Base-by-base conservation (phyloP, 1,284 basidiomycete species). In the Sporisorium graminicola region DNA sequence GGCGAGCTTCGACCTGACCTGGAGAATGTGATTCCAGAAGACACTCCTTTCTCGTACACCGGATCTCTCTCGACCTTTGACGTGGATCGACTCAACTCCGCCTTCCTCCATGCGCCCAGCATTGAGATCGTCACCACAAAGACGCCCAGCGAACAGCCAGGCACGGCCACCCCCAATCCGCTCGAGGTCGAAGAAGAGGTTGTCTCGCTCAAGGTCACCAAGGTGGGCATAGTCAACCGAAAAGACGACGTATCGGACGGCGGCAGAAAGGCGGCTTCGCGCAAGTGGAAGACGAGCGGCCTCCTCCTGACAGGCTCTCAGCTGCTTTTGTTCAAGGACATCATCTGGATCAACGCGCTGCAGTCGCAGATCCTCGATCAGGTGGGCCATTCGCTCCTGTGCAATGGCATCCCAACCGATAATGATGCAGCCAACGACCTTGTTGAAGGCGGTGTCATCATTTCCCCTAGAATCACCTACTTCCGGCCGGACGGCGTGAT, bases 281-380 rank as follows among this genome's bases (percentile, higher is more conserved):
- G 93, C 52, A 98, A 95, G 86, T 99, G 96, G 96, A 92, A 90
- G 81, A 88, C 90, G 35, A 96, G 92, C 89, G 92, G 91, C 68
- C 91, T 95, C 10, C 88, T 97, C 58, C 88, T 99, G 58, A 95
- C 95, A 4, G 92, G 91, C 33, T 94, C 94, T 9, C 95, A 98
- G 82, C 88, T 99, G 10, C 89, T 98, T 50, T 92, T 98, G 84
- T 95, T 95, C 87, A 94, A 94, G 71, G 95, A 98, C 86, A 86
- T 91, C 1, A 87, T 90, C 9, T 92, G 90, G 91, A 91, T 91
- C 7, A 68, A 65, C 20, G 82, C 82, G 13, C 85, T 94, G 26
- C 87, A 90, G 58, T 88, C 89, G 49, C 89, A 90, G 82, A 87
- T 88, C 22, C 86, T 87, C 20, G 81, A 79, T 58, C 84, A 66